Percentiles rank a stretch among this genome's conserved stretches.
These are phyloP conservation scores for Penicillium salamii DNA, from an alignment of 495 filamentous ascomycete genomes.

Conservation along the genomic window DNA sequence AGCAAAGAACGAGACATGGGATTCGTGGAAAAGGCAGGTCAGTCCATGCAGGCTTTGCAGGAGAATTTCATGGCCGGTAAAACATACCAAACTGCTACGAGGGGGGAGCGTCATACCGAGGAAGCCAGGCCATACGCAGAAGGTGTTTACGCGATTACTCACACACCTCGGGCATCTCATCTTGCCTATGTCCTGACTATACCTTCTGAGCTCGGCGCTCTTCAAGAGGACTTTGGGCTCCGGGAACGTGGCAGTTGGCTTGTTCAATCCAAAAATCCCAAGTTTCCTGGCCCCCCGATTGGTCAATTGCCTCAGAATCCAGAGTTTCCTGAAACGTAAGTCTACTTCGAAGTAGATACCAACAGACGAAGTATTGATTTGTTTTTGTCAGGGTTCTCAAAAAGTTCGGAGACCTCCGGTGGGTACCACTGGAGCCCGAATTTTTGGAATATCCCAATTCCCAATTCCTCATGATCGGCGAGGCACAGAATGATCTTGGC, in stretches of 20 bases:
- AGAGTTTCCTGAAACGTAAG: constrained; percentile 72
- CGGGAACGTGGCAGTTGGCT: constrained; percentile 72
- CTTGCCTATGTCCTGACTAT: constrained; percentile 81
- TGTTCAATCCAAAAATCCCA: constrained; percentile 77
- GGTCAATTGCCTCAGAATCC: constrained; percentile 62
- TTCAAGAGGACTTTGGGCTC: constrained; percentile 77
- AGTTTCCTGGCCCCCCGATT: constrained; percentile 60
- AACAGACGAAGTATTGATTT: not conserved
- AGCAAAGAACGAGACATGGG: constrained; percentile 72
- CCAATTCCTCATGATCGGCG: constrained; percentile 81
- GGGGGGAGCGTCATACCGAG: constrained; percentile 64
- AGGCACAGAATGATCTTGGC: constrained; percentile 55
- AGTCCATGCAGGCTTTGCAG: constrained; percentile 67
- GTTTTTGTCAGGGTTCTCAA: constrained; percentile 52
- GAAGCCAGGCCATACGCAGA: constrained; percentile 75
- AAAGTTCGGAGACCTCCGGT: constrained; percentile 71
- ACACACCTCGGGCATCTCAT: constrained; percentile 67
- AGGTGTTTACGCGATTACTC: constrained; percentile 83
- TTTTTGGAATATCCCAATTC: constrained; percentile 76
- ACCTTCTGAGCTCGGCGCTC: constrained; percentile 64
- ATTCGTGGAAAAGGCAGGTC: constrained; percentile 77
- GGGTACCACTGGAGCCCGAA: constrained; percentile 71
- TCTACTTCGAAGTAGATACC: not conserved
- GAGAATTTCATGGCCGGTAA: constrained; percentile 63
- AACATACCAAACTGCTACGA: constrained; percentile 76